A percentile compares a stretch with the other conserved stretches of the same genome.
Conservation (phyloP, 352 stramenopile genomes). For the Phytophthora cactorum region DNA sequence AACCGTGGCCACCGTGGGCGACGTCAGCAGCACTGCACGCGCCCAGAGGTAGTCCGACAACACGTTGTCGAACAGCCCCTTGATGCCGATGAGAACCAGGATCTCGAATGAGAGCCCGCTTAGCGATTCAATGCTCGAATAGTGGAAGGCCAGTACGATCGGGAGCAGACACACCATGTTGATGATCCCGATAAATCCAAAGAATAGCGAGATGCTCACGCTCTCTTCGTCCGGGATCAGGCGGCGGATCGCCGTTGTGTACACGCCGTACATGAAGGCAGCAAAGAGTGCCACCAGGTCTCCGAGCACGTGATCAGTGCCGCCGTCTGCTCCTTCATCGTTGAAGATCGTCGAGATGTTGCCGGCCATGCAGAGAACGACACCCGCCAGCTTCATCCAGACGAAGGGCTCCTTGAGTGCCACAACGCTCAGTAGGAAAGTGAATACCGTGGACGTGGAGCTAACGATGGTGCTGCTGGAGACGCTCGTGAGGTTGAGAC, state of each 20-base stretch:
- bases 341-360: constrained; percentile 88
- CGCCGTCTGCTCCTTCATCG: constrained; percentile 46
- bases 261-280: constrained; percentile 94
- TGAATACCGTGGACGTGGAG: constrained; percentile 94
- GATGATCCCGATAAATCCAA: constrained; percentile 94
- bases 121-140: constrained; percentile 66
- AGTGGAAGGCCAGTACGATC: constrained; percentile 68
- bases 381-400: constrained; percentile 81
- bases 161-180: constrained; percentile 87
- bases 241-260: constrained; percentile 90
- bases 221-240: constrained; percentile 83
- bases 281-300: constrained; percentile 73
- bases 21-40: constrained; percentile 94
- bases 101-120: constrained; percentile 71
- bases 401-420: constrained; percentile 84
- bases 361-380: constrained; percentile 87
- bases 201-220: constrained; percentile 93
- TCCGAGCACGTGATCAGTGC: constrained; percentile 54
- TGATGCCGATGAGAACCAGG: constrained; percentile 82
- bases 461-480: constrained; percentile 95
- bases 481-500: constrained; percentile 92
- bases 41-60: constrained; percentile 96
- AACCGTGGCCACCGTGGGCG: constrained; percentile 95
- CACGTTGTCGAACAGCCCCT: constrained; percentile 95
- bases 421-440: constrained; percentile 89